Base-by-base conservation (phyloP, 257 asterid genomes). In the Rauvolfia tetraphylla region DNA sequence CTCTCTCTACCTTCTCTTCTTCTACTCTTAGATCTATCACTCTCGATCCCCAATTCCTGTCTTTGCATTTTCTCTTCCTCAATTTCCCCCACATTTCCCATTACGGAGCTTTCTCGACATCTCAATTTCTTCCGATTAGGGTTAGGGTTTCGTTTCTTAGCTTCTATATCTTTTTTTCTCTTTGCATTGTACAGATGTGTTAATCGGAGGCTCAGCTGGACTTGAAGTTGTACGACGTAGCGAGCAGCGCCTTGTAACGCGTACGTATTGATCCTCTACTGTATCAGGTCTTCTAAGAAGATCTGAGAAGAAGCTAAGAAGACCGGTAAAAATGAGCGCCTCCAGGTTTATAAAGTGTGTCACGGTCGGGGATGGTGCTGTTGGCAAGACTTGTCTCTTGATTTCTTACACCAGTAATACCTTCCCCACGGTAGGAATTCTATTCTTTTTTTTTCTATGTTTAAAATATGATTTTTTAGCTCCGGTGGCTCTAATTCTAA, bases 401-500 rank as follows among this genome's bases (percentile, higher is more conserved):
- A 85, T 85, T 79, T 85, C 88, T 68, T 85, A 85, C 82, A 85
- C 88, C 79, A 85, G 88, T 86, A 85, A 85, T 88, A 92, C 98
- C 76, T 92, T 92, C 77, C 98, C 98, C 78, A 92, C 98, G 92
- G 98, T 92, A 70, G 63, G 80, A 73, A 71, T 71, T 68, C 65
- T 48, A 61, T 6, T 7, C 68, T 41, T 12, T 61, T 49, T 58
- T 6, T 7, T 71, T 41, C 11, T 59, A 48, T 9, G n/a, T 27
- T 33, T 18, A 57, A 67, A 48, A 15, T 27, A 33, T 7, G n/a
- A 31, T 73, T 66, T 63, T 31, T 46, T 36, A 42, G 13, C 46
- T 62, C 41, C 13, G 2, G 68, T 15, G 27, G 70, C 25, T 63
- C 38, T 4, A 33, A 33, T 63, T 31, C 7, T 31, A 34, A 15